Evolutionary conservation across 495 filamentous ascomycete species (phyloP).

Genomic region (Xylaria scruposa): DNA sequence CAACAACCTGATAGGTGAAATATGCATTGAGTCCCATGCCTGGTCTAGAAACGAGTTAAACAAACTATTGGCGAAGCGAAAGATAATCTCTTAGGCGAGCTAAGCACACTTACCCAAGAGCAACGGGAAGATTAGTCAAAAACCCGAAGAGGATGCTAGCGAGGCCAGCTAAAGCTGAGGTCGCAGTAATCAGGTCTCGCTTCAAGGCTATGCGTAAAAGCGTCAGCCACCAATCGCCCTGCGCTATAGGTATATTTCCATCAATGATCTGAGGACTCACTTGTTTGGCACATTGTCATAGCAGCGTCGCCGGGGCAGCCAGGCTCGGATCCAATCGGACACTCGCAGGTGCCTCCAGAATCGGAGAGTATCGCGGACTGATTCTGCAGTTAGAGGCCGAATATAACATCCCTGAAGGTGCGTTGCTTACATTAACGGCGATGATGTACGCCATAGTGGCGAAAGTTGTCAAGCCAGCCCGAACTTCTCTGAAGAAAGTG

Average conservation of each 20-base stretch:
- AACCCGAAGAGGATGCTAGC: slow-evolving; percentile 59
- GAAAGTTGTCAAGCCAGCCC: slow-evolving; percentile 83
- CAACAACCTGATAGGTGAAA: slow-evolving; percentile 86
- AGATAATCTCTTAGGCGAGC: neutral
- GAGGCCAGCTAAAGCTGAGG: slow-evolving; percentile 70
- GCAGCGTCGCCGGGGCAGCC: slow-evolving; percentile 61
- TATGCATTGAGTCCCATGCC: slow-evolving; percentile 88
- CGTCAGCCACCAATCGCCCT: slow-evolving; percentile 32
- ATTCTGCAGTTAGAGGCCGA: slow-evolving; percentile 46
- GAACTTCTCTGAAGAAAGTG: slow-evolving; percentile 76
- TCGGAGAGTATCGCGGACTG: slow-evolving; percentile 59
- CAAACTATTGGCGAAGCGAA: neutral
- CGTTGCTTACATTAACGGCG: slow-evolving; percentile 56
- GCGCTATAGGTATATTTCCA: neutral
- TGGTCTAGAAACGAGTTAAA: slow-evolving; percentile 55
- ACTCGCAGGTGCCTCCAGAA: slow-evolving; percentile 74
- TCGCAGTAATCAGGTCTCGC: slow-evolving; percentile 79
- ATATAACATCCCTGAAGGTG: slow-evolving; percentile 18
- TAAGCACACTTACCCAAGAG: slow-evolving; percentile 56
- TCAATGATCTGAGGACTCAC: slow-evolving; percentile 32
- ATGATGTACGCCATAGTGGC: slow-evolving; percentile 87
- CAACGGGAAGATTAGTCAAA: slow-evolving; percentile 61
- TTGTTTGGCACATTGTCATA: slow-evolving; percentile 61
- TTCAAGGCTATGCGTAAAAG: slow-evolving; percentile 58
- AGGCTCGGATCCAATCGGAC: slow-evolving; percentile 55